These are phyloP conservation scores for Chytriomyces hyalinus DNA, from an alignment of 192 early-diverging fungal species.

Conservation along the genomic window DNA sequence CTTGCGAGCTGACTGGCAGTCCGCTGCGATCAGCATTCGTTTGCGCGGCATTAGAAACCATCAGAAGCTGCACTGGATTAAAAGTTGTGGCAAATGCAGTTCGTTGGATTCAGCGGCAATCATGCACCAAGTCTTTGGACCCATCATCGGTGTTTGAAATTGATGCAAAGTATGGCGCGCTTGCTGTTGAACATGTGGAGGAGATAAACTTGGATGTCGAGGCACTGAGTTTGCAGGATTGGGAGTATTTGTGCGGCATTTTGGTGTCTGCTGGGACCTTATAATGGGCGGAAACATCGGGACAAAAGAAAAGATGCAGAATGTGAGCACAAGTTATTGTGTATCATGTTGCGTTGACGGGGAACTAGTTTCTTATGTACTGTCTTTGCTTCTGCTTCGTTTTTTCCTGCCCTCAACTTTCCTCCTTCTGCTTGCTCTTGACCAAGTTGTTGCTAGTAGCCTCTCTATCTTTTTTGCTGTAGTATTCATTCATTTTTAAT, in stretches of 20 bases:
- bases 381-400: not conserved
- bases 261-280: slow-evolving; percentile 16
- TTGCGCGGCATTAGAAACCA: slow-evolving; percentile 7
- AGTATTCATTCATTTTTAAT: too few species aligned
- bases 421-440: too few species aligned
- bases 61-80: not conserved
- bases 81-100: slow-evolving; percentile 13
- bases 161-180: not conserved
- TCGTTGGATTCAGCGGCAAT: not conserved
- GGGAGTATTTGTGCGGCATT: slow-evolving; percentile 36
- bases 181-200: not conserved
- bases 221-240: slow-evolving; percentile 12
- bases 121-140: not conserved
- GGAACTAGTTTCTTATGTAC: too few species aligned
- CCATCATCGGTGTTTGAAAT: not conserved
- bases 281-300: not conserved
- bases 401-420: too few species aligned
- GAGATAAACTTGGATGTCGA: slow-evolving; percentile 32
- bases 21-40: slow-evolving; percentile 6
- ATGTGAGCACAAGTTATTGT: too few species aligned
- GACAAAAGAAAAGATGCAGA: too few species aligned
- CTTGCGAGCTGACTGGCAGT: not conserved
- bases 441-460: too few species aligned
- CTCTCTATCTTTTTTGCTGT: too few species aligned
- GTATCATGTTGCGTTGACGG: too few species aligned